These are phyloP conservation scores for Lenwebbia sp. DNA, from an alignment of 345 rosid species.

Conservation along the genomic window DNA sequence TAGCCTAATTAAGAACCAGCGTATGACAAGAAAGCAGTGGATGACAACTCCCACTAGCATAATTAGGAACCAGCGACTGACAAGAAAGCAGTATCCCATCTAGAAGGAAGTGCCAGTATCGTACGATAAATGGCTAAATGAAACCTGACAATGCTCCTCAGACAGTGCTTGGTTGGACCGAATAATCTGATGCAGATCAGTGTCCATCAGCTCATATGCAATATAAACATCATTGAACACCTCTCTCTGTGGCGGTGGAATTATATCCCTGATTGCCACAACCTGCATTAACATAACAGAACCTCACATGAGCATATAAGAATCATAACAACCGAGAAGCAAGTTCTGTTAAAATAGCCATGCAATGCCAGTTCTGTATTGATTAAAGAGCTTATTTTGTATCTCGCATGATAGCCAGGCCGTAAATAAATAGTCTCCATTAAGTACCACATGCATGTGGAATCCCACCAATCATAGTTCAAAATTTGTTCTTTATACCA, in stretches of 20 bases:
- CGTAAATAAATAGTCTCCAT: neutral
- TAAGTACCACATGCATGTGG: neutral
- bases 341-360: neutral
- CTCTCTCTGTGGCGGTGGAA: slow-evolving; percentile 66
- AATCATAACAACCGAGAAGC: neutral
- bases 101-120: neutral
- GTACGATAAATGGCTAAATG: neutral
- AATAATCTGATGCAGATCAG: slow-evolving; percentile 54
- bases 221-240: slow-evolving; percentile 77
- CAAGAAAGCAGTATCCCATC: neutral
- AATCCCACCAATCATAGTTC: neutral
- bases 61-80: neutral
- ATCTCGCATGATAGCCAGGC: neutral
- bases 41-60: neutral
- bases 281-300: slow-evolving; percentile 39
- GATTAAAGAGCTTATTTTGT: neutral
- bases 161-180: slow-evolving; percentile 49
- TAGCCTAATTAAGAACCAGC: neutral
- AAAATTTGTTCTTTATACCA: neutral
- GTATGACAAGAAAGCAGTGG: neutral
- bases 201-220: slow-evolving; percentile 75
- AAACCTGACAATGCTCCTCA: slow-evolving; percentile 72
- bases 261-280: slow-evolving; percentile 80
- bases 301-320: neutral
- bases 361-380: neutral